Conservation (phyloP, 441 rosid genomes). For the Aleurites moluccanus region DNA sequence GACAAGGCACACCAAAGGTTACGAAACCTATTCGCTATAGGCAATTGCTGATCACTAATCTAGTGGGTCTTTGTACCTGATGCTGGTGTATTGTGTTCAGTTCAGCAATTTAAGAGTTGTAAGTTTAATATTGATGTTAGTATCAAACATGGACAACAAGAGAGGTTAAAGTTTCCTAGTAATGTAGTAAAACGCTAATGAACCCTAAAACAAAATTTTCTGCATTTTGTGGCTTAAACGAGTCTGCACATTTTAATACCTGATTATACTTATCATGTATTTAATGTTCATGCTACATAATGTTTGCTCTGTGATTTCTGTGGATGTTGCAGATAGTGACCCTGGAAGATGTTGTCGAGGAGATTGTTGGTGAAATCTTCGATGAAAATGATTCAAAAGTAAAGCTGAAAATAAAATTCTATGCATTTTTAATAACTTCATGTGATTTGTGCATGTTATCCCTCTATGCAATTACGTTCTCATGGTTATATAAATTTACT, state of each 20-base stretch:
- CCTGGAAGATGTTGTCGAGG: slow-evolving; percentile 97
- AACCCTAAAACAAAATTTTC: slow-evolving; percentile 6
- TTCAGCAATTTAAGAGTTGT: neutral
- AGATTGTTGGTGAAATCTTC: slow-evolving; percentile 98
- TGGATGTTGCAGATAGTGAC: slow-evolving; percentile 74
- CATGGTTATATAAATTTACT: neutral
- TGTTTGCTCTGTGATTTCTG: slow-evolving; percentile 3
- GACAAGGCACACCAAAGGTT: neutral
- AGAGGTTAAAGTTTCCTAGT: neutral
- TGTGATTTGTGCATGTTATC: neutral
- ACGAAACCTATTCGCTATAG: neutral
- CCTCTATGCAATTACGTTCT: neutral
- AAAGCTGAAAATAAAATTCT: slow-evolving; percentile 25
- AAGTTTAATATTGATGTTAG: neutral
- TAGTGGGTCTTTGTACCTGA: neutral
- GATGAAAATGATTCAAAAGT: slow-evolving; percentile 99
- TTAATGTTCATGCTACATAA: neutral
- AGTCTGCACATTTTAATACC: neutral
- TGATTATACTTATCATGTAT: neutral
- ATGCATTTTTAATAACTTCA: slow-evolving; percentile 2
- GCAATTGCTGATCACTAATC: neutral
- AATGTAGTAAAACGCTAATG: neutral
- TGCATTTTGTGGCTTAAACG: neutral
- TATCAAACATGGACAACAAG: neutral
- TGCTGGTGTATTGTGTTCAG: neutral